Evolutionary conservation across 2,329 filamentous ascomycete genomes (phyloP).

Genomic region (Periglandula ipomoeae): DNA sequence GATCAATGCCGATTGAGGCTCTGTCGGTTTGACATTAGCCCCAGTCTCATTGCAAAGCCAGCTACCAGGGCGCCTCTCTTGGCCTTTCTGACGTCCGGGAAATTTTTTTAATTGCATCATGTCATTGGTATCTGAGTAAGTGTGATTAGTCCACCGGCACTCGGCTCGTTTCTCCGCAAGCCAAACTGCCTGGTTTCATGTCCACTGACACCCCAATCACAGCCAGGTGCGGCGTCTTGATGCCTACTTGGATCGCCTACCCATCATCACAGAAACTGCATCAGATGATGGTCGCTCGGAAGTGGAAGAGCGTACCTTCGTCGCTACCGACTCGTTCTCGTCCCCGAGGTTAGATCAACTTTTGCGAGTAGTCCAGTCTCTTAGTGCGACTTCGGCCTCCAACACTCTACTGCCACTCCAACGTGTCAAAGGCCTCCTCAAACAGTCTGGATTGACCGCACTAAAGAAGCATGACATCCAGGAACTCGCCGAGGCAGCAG

Average conservation of each 20-base stretch:
- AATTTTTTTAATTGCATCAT: conserved; percentile 20
- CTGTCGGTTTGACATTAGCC: conserved; percentile 8
- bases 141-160: conserved; percentile 9
- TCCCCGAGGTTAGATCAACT: conserved; percentile 51
- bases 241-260: conserved; percentile 55
- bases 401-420: conserved; percentile 50
- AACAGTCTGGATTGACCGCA: conserved; percentile 49
- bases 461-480: conserved; percentile 19
- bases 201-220: conserved; percentile 11
- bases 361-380: conserved; percentile 56
- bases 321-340: conserved; percentile 33
- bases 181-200: neutral
- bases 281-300: conserved; percentile 32
- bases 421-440: conserved; percentile 53
- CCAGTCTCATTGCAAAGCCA: conserved; percentile 5
- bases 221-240: conserved; percentile 56
- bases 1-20: conserved; percentile 10
- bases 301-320: conserved; percentile 23
- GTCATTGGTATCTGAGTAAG: conserved; percentile 41
- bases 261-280: conserved; percentile 29
- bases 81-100: neutral
- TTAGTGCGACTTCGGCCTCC: conserved; percentile 61
- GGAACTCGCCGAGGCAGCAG: conserved; percentile 19
- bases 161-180: no score
- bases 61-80: conserved; percentile 4